These are phyloP conservation scores for Clarireedia hainanense DNA, from an alignment of 2,329 filamentous ascomycete species.

Conservation along the genomic window DNA sequence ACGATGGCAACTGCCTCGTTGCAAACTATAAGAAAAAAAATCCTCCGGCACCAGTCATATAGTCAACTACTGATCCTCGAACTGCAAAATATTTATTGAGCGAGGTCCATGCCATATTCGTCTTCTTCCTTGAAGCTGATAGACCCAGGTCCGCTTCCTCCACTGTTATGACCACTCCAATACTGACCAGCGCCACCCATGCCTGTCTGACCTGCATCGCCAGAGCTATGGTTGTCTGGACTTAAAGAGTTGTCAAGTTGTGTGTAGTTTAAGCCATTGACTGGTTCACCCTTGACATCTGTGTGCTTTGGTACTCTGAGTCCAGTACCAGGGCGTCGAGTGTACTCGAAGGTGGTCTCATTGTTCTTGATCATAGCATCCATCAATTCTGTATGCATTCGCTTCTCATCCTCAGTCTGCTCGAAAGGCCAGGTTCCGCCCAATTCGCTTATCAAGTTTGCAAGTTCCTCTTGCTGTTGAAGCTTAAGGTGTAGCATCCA, in stretches of 20 bases:
- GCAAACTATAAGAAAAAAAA: not conserved
- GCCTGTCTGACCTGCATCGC: conserved; percentile 24
- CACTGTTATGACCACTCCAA: conserved; percentile 64
- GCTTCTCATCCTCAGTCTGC: conserved; percentile 82
- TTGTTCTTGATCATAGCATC: conserved; percentile 81
- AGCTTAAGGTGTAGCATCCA: conserved; percentile 90
- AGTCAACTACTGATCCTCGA: not conserved
- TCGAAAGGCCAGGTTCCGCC: conserved; percentile 74
- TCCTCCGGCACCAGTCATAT: not conserved
- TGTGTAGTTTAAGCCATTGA: conserved; percentile 41
- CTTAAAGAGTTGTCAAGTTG: conserved; percentile 40
- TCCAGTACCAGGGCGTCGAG: conserved; percentile 73
- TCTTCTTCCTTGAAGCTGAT: conserved; percentile 90
- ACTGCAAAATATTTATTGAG: conserved; percentile 30
- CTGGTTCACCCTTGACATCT: conserved; percentile 75
- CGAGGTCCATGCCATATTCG: conserved; percentile 78
- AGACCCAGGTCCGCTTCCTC: conserved; percentile 56
- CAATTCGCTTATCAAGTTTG: conserved; percentile 63
- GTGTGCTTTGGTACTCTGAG: conserved; percentile 90
- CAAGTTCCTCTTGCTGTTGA: conserved; percentile 80
- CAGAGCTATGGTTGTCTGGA: conserved; percentile 35
- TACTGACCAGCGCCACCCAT: conserved; percentile 39
- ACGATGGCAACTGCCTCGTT: not conserved
- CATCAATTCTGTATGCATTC: conserved; percentile 89
- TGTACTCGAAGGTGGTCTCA: conserved; percentile 67